Evolutionary conservation across 2,329 filamentous ascomycete genomes (phyloP).

Genomic region (Xylaria sp.): DNA sequence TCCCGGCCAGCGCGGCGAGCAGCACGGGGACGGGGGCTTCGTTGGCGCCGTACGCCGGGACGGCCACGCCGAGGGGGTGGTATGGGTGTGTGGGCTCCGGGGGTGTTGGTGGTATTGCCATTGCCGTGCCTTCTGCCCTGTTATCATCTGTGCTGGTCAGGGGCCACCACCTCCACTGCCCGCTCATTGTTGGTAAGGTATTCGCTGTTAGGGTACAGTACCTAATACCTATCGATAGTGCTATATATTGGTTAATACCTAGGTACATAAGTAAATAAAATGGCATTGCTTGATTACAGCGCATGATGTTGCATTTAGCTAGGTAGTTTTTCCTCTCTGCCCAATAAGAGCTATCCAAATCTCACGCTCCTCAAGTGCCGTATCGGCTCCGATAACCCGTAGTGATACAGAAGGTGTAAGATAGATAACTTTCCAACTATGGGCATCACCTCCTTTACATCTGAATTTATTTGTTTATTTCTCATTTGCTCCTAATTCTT

Average conservation of each 20-base stretch:
- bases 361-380: constrained; percentile 8
- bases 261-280: no score
- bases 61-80: constrained; percentile 57
- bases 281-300: neutral
- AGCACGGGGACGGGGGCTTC: constrained; percentile 54
- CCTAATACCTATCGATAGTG: neutral
- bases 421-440: neutral
- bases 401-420: neutral
- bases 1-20: constrained; percentile 52
- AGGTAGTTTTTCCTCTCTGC: neutral
- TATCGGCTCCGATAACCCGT: constrained; percentile 32
- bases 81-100: constrained; percentile 59
- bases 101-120: constrained; percentile 17
- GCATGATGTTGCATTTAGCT: neutral
- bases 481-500: neutral
- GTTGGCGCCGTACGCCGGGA: constrained; percentile 62
- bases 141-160: neutral
- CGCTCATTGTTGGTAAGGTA: constrained; percentile 19
- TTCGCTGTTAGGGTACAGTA: neutral
- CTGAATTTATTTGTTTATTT: neutral
- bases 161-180: constrained; percentile 27
- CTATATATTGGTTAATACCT: neutral
- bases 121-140: neutral
- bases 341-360: constrained; percentile 2
- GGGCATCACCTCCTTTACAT: neutral